A percentile compares a stretch with the other conserved stretches of the same genome.
phyloP scores from a whole-genome alignment of 78 protist genomes.

The Guillardia theta region DNA sequence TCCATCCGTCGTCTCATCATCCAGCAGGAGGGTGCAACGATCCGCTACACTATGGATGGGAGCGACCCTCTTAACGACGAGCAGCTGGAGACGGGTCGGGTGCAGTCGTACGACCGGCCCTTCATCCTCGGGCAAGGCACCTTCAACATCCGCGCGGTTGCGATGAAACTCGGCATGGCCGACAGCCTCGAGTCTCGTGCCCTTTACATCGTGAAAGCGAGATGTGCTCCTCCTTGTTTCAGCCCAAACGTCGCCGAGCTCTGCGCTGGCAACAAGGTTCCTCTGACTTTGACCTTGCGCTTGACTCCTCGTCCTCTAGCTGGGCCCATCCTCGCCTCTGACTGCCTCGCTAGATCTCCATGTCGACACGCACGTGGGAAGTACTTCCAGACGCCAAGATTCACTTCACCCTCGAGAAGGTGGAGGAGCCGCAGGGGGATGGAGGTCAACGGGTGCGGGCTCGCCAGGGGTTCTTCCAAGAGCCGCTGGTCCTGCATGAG shows the following conservation, averaged over 20 bases:
- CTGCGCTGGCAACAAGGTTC: no score
- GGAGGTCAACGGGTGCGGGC: background rate
- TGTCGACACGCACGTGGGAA: background rate
- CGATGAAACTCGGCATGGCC: background rate
- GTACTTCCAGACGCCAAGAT: background rate
- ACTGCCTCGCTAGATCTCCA: background rate
- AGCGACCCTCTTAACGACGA: background rate
- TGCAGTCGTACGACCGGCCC: background rate
- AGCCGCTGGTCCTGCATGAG: background rate
- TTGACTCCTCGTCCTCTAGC: background rate
- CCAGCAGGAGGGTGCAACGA: background rate
- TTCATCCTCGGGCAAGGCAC: background rate
- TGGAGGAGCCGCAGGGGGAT: background rate
- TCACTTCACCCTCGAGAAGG: background rate
- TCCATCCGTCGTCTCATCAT: no score
- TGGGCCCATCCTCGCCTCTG: background rate
- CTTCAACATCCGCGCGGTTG: background rate
- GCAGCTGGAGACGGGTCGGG: background rate
- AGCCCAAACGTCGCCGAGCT: no score
- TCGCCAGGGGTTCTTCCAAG: background rate
- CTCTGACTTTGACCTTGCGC: no score
- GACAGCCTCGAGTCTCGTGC: no score
- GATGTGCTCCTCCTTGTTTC: no score
- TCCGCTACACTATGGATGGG: background rate
- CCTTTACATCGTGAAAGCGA: no score